phyloP scores from a whole-genome alignment of 495 filamentous ascomycete species.

The Polyplosphaeria fusca region DNA sequence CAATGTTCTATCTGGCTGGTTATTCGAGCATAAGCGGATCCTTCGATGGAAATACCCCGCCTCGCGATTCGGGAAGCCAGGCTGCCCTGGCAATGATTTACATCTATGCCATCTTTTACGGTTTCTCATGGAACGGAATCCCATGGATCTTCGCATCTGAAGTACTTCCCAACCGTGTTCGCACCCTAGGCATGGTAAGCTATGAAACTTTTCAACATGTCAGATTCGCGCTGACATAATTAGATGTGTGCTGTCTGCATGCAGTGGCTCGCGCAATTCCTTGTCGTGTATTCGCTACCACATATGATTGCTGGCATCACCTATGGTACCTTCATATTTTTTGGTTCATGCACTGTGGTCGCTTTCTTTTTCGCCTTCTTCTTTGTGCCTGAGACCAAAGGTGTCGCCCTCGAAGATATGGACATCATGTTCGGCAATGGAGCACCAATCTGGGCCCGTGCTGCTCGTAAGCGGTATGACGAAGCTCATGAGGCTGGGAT shows the following conservation, averaged over 20 bases:
- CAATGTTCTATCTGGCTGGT: conserved; percentile 54
- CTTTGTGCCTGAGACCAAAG: conserved; percentile 40
- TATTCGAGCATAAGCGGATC: conserved; percentile 49
- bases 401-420: conserved; percentile 34
- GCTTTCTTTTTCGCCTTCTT: conserved; percentile 58
- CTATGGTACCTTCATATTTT: conserved; percentile 77
- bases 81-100: background rate
- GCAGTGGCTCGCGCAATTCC: background rate
- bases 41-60: conserved; percentile 22
- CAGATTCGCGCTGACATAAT: conserved; percentile 31
- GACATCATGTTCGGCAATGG: conserved; percentile 12
- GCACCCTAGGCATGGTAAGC: conserved; percentile 60
- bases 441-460: background rate
- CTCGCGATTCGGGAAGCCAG: background rate
- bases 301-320: conserved; percentile 68
- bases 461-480: background rate
- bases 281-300: conserved; percentile 44
- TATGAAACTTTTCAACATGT: too few species aligned
- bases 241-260: background rate
- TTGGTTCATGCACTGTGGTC: conserved; percentile 63
- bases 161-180: background rate
- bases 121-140: background rate
- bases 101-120: background rate
- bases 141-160: background rate
- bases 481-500: background rate